These are phyloP conservation scores for Plasmopara viticola DNA, from an alignment of 352 stramenopile genomes.

Conservation along the genomic window DNA sequence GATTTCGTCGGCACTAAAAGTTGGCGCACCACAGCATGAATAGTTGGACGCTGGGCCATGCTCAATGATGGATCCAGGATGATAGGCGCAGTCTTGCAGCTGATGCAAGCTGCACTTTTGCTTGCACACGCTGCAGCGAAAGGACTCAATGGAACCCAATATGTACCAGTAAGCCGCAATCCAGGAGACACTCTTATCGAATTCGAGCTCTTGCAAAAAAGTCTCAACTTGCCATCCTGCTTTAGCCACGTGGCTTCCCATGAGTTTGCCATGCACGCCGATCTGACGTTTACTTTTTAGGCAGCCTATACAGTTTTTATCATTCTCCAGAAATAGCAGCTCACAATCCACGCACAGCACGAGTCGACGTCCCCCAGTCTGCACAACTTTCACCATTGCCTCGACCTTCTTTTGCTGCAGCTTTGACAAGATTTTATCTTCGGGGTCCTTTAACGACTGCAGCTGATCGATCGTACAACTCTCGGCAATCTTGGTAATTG, in stretches of 20 bases:
- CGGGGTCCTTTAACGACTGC: constrained; percentile 67
- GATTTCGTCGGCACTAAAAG: constrained; percentile 47
- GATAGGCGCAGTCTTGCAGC: constrained; percentile 37
- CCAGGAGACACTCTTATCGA: constrained; percentile 48
- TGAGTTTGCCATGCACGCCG: constrained; percentile 41
- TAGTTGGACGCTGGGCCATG: constrained; percentile 38
- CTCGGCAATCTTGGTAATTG: constrained; percentile 63
- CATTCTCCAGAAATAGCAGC: constrained; percentile 31
- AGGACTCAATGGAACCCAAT: constrained; percentile 57
- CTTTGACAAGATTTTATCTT: constrained; percentile 85
- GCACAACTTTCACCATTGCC: constrained; percentile 33
- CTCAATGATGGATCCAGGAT: constrained; percentile 35
- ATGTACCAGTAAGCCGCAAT: constrained; percentile 73
- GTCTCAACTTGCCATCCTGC: constrained; percentile 37
- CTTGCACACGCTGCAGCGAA: constrained; percentile 47
- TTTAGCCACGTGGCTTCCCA: constrained; percentile 37
- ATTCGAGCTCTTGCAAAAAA: constrained; percentile 35
- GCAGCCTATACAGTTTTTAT: constrained; percentile 24
- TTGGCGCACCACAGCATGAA: constrained; percentile 37
- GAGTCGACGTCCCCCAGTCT: constrained; percentile 18
- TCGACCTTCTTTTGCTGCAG: constrained; percentile 82
- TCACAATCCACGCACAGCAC: constrained; percentile 43
- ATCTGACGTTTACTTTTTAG: constrained; percentile 32
- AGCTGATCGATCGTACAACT: constrained; percentile 52
- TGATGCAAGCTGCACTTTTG: constrained; percentile 37